Evolutionary conservation across 2,329 filamentous ascomycete genomes (phyloP).

Genomic region (Paecilomyces formosus): DNA sequence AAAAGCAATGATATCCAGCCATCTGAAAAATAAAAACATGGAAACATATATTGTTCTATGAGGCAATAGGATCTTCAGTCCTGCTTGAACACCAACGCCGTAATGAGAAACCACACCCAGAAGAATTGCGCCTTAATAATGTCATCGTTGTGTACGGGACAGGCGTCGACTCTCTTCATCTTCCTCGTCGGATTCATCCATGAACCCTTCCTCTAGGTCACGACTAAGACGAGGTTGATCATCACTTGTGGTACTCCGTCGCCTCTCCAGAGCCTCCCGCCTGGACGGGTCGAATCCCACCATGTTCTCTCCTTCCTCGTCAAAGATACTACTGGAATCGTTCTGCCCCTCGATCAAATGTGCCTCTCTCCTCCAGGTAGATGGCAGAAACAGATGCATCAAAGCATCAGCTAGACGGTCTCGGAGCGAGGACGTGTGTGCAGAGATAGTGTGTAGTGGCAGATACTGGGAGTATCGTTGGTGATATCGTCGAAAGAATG

Average conservation of each 20-base stretch:
- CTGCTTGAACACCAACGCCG: background rate
- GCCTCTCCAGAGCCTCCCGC: slow-evolving; percentile 35
- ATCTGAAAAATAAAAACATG: background rate
- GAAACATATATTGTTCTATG: background rate
- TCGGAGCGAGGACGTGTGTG: slow-evolving; percentile 49
- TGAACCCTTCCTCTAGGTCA: slow-evolving; percentile 70
- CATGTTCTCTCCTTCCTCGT: slow-evolving; percentile 57
- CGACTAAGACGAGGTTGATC: slow-evolving; percentile 58
- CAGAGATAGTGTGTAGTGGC: slow-evolving; percentile 51
- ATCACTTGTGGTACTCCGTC: slow-evolving; percentile 35
- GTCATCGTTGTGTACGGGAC: background rate
- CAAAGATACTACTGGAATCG: slow-evolving; percentile 53
- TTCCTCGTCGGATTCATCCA: slow-evolving; percentile 64
- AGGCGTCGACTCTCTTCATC: slow-evolving; percentile 2
- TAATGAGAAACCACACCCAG: background rate
- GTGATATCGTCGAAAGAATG: slow-evolving; percentile 62
- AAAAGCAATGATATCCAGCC: background rate
- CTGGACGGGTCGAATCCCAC: slow-evolving; percentile 44
- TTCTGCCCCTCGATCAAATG: slow-evolving; percentile 31
- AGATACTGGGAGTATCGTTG: slow-evolving; percentile 68
- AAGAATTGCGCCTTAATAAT: background rate
- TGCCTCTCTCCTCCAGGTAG: slow-evolving; percentile 40
- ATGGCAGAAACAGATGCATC: slow-evolving; percentile 38
- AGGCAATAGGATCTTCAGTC: background rate
- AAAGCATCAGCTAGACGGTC: slow-evolving; percentile 34